These are phyloP conservation scores for Garcia nutans DNA, from an alignment of 345 rosid species.

Conservation along the genomic window DNA sequence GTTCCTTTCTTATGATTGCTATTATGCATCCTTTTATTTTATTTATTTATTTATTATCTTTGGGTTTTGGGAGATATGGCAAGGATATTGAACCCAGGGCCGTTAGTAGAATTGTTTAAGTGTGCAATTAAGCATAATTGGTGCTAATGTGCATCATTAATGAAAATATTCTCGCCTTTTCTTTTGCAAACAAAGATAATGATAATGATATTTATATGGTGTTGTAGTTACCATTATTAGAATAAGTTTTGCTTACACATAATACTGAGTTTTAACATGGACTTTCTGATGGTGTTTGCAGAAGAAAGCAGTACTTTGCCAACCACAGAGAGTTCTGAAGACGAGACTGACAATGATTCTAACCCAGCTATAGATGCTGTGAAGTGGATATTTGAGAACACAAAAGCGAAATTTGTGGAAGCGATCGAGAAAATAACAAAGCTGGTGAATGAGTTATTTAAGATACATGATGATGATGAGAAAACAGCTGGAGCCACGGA, in stretches of 20 bases:
- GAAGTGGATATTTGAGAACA: constrained; percentile 52
- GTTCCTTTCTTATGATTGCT: no score
- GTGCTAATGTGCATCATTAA: no score
- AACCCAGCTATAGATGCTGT: constrained; percentile 38
- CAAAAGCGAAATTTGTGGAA: constrained; percentile 43
- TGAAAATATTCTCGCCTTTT: neutral
- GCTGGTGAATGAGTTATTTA: constrained; percentile 48
- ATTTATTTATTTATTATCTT: no score
- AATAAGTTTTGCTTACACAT: neutral
- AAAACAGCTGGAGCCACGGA: constrained; percentile 28
- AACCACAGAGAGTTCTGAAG: constrained; percentile 35
- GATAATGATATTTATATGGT: neutral
- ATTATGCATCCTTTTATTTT: no score
- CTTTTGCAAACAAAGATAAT: neutral
- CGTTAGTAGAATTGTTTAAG: no score
- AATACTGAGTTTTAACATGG: neutral
- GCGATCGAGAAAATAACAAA: constrained; percentile 51
- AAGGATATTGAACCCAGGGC: no score
- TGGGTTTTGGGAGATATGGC: no score
- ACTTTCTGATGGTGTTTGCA: constrained; percentile 24
- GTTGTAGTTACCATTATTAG: neutral
- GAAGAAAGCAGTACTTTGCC: constrained; percentile 29
- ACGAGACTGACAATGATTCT: constrained; percentile 36
- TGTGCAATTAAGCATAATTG: neutral
- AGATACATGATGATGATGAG: constrained; percentile 26